Evolutionary conservation across 1,284 basidiomycete genomes (phyloP), one percentile per base, ranked within the genome.

Genomic region (Malassezia furfur): DNA sequence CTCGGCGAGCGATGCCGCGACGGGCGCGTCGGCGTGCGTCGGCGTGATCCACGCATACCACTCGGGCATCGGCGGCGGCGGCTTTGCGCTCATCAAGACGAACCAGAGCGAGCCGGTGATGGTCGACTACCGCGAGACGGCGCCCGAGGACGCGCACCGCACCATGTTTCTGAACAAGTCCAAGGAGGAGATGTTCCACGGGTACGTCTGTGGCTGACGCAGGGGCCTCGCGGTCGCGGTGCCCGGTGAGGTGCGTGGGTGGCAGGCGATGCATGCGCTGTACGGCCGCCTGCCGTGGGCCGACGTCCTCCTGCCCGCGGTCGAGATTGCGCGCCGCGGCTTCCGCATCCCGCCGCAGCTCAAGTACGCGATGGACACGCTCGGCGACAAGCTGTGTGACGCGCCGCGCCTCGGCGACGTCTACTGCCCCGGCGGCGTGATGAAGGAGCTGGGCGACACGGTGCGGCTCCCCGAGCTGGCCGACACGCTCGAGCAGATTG

Each of bases 121-220:
- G 31, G 70, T 78, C 32, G 77, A 78, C 65, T 77, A 78, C 60
- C 67, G 78, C 14, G 78, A 78, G 65, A 74, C 68, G 4, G 68
- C 70, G 62, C 77, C 77, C 0, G 74, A 70, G 8, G 69, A 65
- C 0, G 71, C 70, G 0, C 75, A 77, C 50, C 67, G 72, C 53
- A 74, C 74, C 11, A 76, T 78, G 66, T 75, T 64, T 65, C 58
- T 38, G 17, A 32, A 38, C 39, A 43, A 59, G 51, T 37, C 67
- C 28, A 46, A 63, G 59, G 22, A 59, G 19, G 60, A 67, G 7
- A 62, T 63, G n/a, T 50, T 65, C 40, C 61, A 12, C 61, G 68
- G 19, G 64, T 67, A 15, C 31, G 57, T 35, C 21, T 45, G 17
- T 9, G 37, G 59, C 54, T 12, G 43, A 56, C n/a, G 47, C 59